These are phyloP conservation scores for Vanrija pseudolonga DNA, from an alignment of 1,284 basidiomycete species.

Conservation along the genomic window DNA sequence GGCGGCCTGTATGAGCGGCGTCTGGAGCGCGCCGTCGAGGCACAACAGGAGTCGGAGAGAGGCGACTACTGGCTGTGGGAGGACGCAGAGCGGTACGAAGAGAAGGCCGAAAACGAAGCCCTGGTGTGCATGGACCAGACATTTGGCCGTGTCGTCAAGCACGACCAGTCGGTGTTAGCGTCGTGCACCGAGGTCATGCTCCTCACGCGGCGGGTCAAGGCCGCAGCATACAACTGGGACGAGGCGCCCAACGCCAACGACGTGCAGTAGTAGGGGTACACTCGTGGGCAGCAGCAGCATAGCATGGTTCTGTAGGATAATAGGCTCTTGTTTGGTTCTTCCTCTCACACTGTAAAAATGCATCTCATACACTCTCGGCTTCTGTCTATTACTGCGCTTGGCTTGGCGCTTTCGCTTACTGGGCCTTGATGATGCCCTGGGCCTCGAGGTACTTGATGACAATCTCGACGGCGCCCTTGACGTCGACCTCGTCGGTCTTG, in stretches of 20 bases:
- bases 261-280: too few relatives aligned
- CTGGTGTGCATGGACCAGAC: constrained; percentile 14
- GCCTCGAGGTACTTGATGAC: constrained; percentile 77
- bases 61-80: constrained; percentile 16
- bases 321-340: background rate
- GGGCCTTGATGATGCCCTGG: constrained; percentile 49
- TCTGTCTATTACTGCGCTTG: background rate
- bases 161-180: constrained; percentile 7
- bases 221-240: constrained; percentile 7
- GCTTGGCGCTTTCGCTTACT: too few relatives aligned
- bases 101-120: constrained; percentile 16
- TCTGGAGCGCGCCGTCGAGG: constrained; percentile 8
- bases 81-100: constrained; percentile 15
- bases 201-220: constrained; percentile 11
- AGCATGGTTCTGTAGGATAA: background rate
- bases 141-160: constrained; percentile 11
- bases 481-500: constrained; percentile 74
- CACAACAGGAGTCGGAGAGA: background rate
- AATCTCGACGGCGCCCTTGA: constrained; percentile 72
- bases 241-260: background rate
- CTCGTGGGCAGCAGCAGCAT: background rate
- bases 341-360: constrained; percentile 6
- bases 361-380: constrained; percentile 3
- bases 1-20: constrained; percentile 7
- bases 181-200: constrained; percentile 7